Conservation (phyloP, 2,329 filamentous ascomycete genomes). For the Gyromitra esculenta region DNA sequence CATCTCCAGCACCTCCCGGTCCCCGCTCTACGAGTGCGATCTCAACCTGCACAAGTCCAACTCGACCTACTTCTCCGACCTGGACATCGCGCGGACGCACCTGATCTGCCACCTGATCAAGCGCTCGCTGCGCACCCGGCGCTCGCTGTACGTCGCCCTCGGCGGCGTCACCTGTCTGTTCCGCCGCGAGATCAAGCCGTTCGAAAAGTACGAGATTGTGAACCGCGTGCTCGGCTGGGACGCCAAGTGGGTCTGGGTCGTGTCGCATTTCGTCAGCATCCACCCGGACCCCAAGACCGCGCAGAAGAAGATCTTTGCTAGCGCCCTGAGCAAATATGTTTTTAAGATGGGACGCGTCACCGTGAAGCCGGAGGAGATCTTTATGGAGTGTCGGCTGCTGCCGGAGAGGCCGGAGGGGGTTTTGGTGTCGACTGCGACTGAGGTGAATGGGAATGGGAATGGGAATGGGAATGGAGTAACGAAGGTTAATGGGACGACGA, state of each 20-base stretch:
- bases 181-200: constrained; percentile 76
- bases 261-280: constrained; percentile 73
- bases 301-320: constrained; percentile 74
- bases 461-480: not conserved
- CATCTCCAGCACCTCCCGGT: constrained; percentile 72
- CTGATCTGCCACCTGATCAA: constrained; percentile 73
- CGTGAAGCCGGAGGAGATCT: constrained; percentile 79
- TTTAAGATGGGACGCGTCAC: constrained; percentile 84
- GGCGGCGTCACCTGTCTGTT: constrained; percentile 79
- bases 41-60: constrained; percentile 87
- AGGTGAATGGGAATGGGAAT: not conserved
- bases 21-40: constrained; percentile 80
- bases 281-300: constrained; percentile 62
- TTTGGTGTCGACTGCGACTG: not conserved
- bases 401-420: constrained; percentile 71
- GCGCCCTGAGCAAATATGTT: constrained; percentile 80
- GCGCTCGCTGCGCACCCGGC: constrained; percentile 53
- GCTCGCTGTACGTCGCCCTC: constrained; percentile 61
- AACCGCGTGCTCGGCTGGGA: constrained; percentile 77
- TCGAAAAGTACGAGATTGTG: constrained; percentile 77
- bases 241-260: constrained; percentile 80
- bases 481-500: not conserved
- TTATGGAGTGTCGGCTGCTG: constrained; percentile 76
- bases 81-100: constrained; percentile 84
- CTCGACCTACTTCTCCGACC: constrained; percentile 85